phyloP scores from a whole-genome alignment of 805 yeast genomes.

The Yamadazyma tumulicola region DNA sequence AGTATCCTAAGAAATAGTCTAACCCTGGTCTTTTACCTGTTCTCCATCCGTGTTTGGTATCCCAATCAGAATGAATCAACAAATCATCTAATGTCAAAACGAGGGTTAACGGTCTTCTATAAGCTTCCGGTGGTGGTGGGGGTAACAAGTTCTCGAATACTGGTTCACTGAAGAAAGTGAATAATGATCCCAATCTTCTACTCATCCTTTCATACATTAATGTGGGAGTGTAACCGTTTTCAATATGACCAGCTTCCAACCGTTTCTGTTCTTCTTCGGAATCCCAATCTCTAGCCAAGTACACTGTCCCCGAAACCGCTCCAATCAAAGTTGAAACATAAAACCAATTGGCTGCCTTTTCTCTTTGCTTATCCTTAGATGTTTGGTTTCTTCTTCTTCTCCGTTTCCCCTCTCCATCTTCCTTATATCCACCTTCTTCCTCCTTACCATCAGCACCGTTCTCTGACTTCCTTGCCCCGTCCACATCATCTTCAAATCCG shows the following conservation, averaged over 20 bases:
- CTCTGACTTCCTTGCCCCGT: conserved; percentile 12
- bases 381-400: conserved; percentile 55
- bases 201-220: conserved; percentile 66
- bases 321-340: conserved; percentile 59
- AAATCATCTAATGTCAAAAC: conserved; percentile 88
- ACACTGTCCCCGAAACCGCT: conserved; percentile 52
- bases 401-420: conserved; percentile 4
- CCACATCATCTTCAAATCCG: conserved; percentile 58
- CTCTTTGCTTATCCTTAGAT: conserved; percentile 77
- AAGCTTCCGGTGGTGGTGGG: conserved; percentile 86
- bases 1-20: conserved; percentile 91
- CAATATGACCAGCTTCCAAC: conserved; percentile 47
- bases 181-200: conserved; percentile 69
- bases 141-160: conserved; percentile 91
- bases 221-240: conserved; percentile 64
- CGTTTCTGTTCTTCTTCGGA: conserved; percentile 59
- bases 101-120: conserved; percentile 87
- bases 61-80: conserved; percentile 89
- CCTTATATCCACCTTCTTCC: conserved; percentile 6
- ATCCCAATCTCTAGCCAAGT: conserved; percentile 84
- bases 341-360: conserved; percentile 71
- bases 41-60: conserved; percentile 91
- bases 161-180: conserved; percentile 87
- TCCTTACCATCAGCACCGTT: conserved; percentile 13
- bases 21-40: conserved; percentile 98